Evolutionary conservation across 306 rosid genomes (phyloP), one percentile per base, ranked within the genome.

Genomic region (Abrus precatorius): DNA sequence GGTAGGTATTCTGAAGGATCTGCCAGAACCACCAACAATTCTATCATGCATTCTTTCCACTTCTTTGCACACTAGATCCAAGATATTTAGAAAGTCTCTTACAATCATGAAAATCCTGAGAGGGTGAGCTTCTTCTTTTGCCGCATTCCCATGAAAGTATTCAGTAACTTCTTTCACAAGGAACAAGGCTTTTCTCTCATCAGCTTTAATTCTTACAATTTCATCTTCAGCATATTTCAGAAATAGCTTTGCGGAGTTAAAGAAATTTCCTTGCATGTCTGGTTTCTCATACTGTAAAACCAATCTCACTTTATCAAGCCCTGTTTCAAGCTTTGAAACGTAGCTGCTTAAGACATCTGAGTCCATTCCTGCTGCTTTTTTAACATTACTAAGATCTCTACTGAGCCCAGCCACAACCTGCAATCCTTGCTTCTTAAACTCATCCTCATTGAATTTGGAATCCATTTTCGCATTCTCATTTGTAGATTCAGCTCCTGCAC

Each of bases 281-380:
- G 89, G 93, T 67, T 82, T 90, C 62, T 93, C 99, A 53, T 80
- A 80, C 74, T 91, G 94, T 86, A 93, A 86, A 64, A 92, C 98
- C 72, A 80, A 73, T 41, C 90, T 84, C 78, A 93, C 98, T 85
- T 90, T 93, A 69, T 91, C 96, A 13, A 95, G 98, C 87, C 99
- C 99, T 79, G 82, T 89, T 86, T 92, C 98, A 47, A 95, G 98
- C 92, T 95, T 95, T 38, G 92, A 77, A 34, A 95, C 85, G 9
- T 95, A 95, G 90, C 97, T 84, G 89, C 92, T 90, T 27, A 95
- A 88, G 81, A 95, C 98, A 80, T 93, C 98, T 0, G 99, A 93
- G 85, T 95, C 99, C 99, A 95, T 95, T 76, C 95, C 97, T 3
- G 99, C 99, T 13, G 98, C 97, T 66, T 95, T 95, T 83, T 89